Percentiles rank a stretch among this genome's conserved stretches.
Evolutionary conservation across 192 early-diverging fungal genomes (phyloP).

Genomic region (Backusella westeae): DNA sequence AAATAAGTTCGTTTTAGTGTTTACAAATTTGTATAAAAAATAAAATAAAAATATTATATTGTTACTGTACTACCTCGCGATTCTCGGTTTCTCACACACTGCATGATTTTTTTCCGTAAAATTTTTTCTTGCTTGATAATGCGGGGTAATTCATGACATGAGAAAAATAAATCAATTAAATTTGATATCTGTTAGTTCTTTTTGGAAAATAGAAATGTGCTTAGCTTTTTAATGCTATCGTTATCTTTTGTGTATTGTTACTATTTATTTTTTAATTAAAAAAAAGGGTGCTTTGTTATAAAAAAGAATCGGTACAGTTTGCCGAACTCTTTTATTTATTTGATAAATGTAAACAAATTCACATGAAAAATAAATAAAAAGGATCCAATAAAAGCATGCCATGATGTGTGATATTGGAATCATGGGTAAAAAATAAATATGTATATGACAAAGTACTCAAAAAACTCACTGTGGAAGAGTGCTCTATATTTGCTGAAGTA

Average conservation of each 20-base stretch:
- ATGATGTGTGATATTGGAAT: not conserved
- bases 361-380: not conserved
- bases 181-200: not conserved
- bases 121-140: not conserved
- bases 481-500: not conserved
- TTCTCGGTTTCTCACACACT: not conserved
- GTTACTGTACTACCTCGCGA: slow-evolving; percentile 1
- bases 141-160: slow-evolving; percentile 5
- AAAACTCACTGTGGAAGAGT: not conserved
- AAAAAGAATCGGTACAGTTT: not conserved
- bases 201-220: not conserved
- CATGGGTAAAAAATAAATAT: not conserved
- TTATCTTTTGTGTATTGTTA: not conserved
- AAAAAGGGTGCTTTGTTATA: not conserved
- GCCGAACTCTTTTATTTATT: not conserved
- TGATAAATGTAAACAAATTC: slow-evolving; percentile 1
- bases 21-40: slow-evolving; percentile 24
- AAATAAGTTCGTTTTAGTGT: slow-evolving; percentile 18
- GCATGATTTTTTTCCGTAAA: slow-evolving; percentile 8
- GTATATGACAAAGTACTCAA: not conserved
- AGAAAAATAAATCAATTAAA: slow-evolving; percentile 5
- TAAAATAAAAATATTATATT: slow-evolving; percentile 2
- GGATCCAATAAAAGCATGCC: not conserved
- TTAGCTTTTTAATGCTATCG: not conserved
- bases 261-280: not conserved